Conservation (phyloP, 768 basidiomycete species). For the Tulasnella sp. region DNA sequence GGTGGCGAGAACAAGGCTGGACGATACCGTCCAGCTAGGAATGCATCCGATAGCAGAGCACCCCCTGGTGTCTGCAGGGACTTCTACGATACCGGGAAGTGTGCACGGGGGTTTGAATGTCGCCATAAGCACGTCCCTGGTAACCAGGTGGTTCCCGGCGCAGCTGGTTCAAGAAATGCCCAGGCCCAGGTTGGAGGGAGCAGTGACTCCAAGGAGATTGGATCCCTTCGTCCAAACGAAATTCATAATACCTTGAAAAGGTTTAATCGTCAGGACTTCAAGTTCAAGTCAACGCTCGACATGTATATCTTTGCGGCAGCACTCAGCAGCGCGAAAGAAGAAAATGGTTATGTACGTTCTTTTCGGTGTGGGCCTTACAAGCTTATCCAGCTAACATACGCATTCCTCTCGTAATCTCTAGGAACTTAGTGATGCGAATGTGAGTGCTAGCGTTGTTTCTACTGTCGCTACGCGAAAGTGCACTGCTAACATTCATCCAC, state of each 20-base stretch:
- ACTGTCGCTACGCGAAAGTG: too few species aligned
- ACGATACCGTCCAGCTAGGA: slow-evolving; percentile 18
- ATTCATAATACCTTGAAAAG: slow-evolving; percentile 36
- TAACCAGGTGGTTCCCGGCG: neutral
- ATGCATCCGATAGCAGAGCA: neutral
- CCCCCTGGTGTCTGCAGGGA: slow-evolving; percentile 35
- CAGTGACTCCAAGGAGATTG: neutral
- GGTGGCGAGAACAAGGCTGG: slow-evolving; percentile 26
- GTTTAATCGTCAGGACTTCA: slow-evolving; percentile 35
- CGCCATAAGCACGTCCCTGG: slow-evolving; percentile 30
- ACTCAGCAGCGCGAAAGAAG: slow-evolving; percentile 17
- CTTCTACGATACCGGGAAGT: slow-evolving; percentile 39
- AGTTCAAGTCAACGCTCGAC: slow-evolving; percentile 33
- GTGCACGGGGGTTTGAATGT: slow-evolving; percentile 37
- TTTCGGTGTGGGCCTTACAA: slow-evolving; percentile 22
- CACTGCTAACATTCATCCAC: neutral
- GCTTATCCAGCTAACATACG: slow-evolving; percentile 8
- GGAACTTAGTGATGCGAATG: slow-evolving; percentile 35
- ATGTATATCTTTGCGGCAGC: slow-evolving; percentile 35
- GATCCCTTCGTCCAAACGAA: slow-evolving; percentile 33
- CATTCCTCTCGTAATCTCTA: slow-evolving; percentile 30
- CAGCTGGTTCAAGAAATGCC: too few species aligned
- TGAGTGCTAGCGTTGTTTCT: slow-evolving; percentile 22
- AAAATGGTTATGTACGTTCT: slow-evolving; percentile 19
- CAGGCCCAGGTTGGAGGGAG: neutral